These are phyloP conservation scores for Fusarium equiseti DNA, from an alignment of 2,329 filamentous ascomycete genomes.

Conservation along the genomic window DNA sequence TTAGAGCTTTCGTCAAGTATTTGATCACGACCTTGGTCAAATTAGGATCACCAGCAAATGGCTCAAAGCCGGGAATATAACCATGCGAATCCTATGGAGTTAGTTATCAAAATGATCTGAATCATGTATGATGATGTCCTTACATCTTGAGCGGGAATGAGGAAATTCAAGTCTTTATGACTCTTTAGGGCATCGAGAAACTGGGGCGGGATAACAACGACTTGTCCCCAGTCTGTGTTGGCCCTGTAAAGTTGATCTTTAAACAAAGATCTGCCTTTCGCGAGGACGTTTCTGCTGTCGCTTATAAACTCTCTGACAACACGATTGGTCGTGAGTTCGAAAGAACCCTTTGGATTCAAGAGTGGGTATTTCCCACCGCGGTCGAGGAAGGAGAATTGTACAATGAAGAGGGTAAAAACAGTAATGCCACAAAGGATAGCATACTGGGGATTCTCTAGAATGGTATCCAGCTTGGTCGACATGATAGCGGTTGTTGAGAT, in stretches of 20 bases:
- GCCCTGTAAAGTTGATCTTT: not conserved
- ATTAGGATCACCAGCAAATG: rapidly evolving
- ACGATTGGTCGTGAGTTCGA: not conserved
- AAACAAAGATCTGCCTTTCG: not conserved
- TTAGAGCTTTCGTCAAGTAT: constrained; percentile 5
- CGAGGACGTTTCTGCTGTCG: not conserved
- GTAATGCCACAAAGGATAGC: constrained; percentile 2
- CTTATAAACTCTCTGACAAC: not conserved
- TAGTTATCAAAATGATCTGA: not conserved
- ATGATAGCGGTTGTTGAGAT: not conserved
- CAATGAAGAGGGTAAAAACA: not conserved
- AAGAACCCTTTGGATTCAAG: constrained; percentile 1
- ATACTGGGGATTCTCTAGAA: constrained; percentile 6
- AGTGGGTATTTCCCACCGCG: not conserved
- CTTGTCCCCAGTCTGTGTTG: constrained; percentile 5
- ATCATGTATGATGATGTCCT: not conserved
- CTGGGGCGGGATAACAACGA: constrained; percentile 1
- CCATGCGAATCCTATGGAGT: not conserved
- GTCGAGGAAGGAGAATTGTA: not conserved
- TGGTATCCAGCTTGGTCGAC: not conserved
- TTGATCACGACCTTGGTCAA: not conserved
- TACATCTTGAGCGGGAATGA: not conserved
- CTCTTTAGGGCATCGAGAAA: not conserved
- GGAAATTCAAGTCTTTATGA: not conserved
- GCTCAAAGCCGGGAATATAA: constrained; percentile 4